phyloP scores from a whole-genome alignment of 768 basidiomycete species.

The Leccinum disarticulatum region DNA sequence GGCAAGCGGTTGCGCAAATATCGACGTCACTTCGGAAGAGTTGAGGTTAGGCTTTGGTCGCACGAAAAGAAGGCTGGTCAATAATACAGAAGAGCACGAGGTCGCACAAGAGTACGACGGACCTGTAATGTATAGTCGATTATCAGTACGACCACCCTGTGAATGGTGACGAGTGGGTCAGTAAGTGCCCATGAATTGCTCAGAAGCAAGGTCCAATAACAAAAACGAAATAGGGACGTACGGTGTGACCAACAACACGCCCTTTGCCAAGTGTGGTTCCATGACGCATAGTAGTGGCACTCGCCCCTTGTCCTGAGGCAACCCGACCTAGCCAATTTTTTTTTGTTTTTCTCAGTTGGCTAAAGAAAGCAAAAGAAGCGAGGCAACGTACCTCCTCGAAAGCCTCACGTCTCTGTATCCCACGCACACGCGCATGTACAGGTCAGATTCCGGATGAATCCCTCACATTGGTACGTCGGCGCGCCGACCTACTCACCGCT shows the following conservation, averaged over 20 bases:
- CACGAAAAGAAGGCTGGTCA: not conserved
- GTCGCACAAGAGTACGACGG: not conserved
- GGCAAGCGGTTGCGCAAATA: constrained; percentile 84
- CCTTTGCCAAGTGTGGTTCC: constrained; percentile 75
- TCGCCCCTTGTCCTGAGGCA: constrained; percentile 66
- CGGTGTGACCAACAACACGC: constrained; percentile 80
- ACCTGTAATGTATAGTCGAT: constrained; percentile 76
- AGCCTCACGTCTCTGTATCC: constrained; percentile 73
- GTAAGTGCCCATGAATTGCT: not conserved
- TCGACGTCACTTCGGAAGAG: constrained; percentile 67
- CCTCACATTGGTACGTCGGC: not conserved
- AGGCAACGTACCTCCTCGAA: constrained; percentile 72
- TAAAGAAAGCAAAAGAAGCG: not conserved
- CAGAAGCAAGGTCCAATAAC: too few species aligned
- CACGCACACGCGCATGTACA: not conserved
- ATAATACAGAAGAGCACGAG: not conserved
- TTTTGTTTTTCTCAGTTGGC: not conserved
- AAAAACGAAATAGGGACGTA: constrained; percentile 38
- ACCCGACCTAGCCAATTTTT: constrained; percentile 63
- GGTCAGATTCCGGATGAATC: not conserved
- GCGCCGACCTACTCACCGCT: constrained; percentile 48
- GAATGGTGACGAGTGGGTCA: not conserved
- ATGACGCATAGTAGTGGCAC: constrained; percentile 76
- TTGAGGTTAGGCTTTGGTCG: constrained; percentile 71
- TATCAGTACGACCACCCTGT: constrained; percentile 81